Conservation (phyloP, 1,139 yeast genomes). For the Suhomyces yuchorum region DNA sequence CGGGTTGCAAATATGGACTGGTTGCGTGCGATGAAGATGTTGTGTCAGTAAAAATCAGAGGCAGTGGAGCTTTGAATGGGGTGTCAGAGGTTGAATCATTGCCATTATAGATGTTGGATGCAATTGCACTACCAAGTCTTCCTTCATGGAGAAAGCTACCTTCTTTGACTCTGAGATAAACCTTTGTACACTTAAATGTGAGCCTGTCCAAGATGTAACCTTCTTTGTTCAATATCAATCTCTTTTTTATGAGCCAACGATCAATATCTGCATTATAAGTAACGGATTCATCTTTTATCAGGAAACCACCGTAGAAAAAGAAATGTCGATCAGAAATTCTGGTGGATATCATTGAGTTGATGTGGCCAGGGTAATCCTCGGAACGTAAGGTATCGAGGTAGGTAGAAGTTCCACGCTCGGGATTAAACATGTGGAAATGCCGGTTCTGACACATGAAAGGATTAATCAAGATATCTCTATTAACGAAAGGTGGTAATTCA, state of each 20-base stretch:
- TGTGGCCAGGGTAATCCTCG: conserved; percentile 30
- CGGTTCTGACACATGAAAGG: conserved; percentile 38
- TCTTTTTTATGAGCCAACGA: conserved; percentile 42
- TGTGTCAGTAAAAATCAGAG: conserved; percentile 14
- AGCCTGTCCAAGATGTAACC: conserved; percentile 41
- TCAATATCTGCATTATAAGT: conserved; percentile 27
- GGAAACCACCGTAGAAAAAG: conserved; percentile 48
- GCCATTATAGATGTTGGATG: conserved; percentile 23
- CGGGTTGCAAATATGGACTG: conserved; percentile 7
- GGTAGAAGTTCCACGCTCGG: conserved; percentile 37
- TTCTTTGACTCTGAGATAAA: conserved; percentile 26
- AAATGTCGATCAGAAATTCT: conserved; percentile 39
- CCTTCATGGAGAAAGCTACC: conserved; percentile 12
- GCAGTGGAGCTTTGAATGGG: conserved; percentile 25
- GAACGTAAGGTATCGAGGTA: conserved; percentile 30
- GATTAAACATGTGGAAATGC: conserved; percentile 32
- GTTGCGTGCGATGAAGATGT: conserved; percentile 4
- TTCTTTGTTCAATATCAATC: conserved; percentile 34
- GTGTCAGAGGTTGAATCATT: conserved; percentile 5
- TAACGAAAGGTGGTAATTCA: conserved; percentile 45
- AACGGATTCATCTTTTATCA: conserved; percentile 28
- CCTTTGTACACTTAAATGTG: conserved; percentile 35
- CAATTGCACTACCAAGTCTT: conserved; percentile 19
- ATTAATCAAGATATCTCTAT: conserved; percentile 35
- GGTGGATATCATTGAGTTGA: conserved; percentile 33